Percentiles rank a stretch among this genome's conserved stretches.
Conservation (phyloP, 352 stramenopile genomes). For the Pythium guiyangense region DNA sequence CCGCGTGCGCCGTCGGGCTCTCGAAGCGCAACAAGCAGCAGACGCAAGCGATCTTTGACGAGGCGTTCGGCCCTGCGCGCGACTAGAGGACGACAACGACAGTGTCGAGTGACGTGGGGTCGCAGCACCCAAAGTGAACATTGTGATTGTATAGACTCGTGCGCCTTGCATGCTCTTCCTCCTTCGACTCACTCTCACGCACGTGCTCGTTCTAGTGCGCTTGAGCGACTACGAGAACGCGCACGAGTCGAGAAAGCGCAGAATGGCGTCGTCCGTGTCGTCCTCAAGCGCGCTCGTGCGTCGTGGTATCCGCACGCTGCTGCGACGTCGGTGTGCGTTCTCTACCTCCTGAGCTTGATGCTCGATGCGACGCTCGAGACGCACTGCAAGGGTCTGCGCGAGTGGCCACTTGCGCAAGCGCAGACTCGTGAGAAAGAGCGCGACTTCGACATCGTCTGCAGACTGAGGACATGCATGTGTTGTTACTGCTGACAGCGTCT, state of each 20-base stretch:
- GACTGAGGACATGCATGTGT: not conserved
- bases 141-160: too few species aligned
- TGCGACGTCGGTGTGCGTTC: not conserved
- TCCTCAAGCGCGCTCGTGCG: not conserved
- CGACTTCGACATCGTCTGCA: slow-evolving; percentile 12
- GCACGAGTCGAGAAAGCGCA: slow-evolving; percentile 13
- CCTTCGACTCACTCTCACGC: too few species aligned
- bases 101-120: too few species aligned
- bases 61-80: slow-evolving; percentile 41
- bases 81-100: slow-evolving; percentile 6
- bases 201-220: too few species aligned
- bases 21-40: slow-evolving; percentile 69
- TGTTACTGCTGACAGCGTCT: not conserved
- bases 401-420: slow-evolving; percentile 19
- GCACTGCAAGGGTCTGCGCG: slow-evolving; percentile 19
- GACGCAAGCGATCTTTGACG: slow-evolving; percentile 51
- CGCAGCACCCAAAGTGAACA: too few species aligned
- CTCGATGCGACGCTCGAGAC: slow-evolving; percentile 17
- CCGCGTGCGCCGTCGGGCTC: slow-evolving; percentile 64
- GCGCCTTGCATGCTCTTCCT: too few species aligned
- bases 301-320: not conserved
- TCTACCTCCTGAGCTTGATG: not conserved
- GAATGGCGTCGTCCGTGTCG: slow-evolving; percentile 4
- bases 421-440: slow-evolving; percentile 22
- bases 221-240: slow-evolving; percentile 4